These are phyloP conservation scores for Thermothelomyces thermophilus DNA, from an alignment of 2,329 filamentous ascomycete genomes.

Conservation along the genomic window DNA sequence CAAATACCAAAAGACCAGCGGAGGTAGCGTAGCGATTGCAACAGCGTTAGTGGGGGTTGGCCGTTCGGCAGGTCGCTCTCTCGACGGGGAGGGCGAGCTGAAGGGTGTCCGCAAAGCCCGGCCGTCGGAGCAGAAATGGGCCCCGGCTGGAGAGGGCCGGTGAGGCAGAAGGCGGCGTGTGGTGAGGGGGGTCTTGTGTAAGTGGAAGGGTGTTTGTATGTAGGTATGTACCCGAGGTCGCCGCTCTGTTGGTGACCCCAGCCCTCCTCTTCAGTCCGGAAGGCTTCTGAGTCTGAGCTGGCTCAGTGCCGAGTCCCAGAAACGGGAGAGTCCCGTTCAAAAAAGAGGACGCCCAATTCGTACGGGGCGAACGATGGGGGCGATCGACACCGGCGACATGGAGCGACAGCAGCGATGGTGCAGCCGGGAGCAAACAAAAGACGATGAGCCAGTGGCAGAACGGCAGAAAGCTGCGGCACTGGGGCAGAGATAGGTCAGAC, in stretches of 20 bases:
- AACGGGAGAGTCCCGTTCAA: background rate
- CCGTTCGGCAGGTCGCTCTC: constrained; percentile 26
- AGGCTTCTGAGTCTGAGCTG: background rate
- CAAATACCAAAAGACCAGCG: constrained; percentile 17
- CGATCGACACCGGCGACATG: background rate
- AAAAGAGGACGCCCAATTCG: background rate
- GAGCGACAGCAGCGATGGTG: constrained; percentile 9
- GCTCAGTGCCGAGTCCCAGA: background rate
- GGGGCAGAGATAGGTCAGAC: constrained; percentile 29
- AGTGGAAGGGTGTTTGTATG: too few species aligned
- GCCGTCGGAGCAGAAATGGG: constrained; percentile 7
- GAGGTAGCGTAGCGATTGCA: constrained; percentile 25
- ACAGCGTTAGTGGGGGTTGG: constrained; percentile 28
- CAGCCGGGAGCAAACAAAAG: constrained; percentile 24
- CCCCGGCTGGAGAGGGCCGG: background rate
- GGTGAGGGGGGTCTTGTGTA: too few species aligned
- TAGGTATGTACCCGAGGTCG: too few species aligned
- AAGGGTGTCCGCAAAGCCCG: constrained; percentile 10
- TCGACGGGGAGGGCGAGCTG: constrained; percentile 26
- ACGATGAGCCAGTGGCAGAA: constrained; percentile 23
- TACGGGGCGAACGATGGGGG: background rate
- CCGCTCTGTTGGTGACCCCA: background rate
- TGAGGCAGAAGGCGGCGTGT: background rate
- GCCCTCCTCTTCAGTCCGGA: background rate
- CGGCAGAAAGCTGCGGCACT: constrained; percentile 26